Percentiles rank a stretch among this genome's conserved stretches.
Evolutionary conservation across 345 rosid genomes (phyloP).

Genomic region (Linum lewisii): DNA sequence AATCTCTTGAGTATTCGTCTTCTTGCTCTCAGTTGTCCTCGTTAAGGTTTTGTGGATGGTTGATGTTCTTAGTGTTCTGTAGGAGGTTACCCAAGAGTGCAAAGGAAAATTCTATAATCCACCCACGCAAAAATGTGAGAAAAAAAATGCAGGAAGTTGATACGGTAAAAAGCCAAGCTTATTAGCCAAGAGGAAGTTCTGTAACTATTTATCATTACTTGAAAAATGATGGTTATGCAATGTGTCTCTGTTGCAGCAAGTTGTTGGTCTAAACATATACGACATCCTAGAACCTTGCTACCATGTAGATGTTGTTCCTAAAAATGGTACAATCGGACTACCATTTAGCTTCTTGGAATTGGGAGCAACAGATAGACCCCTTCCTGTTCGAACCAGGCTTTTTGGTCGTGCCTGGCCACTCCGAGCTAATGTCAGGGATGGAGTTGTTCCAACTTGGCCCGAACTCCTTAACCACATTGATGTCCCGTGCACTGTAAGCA

Average conservation of each 20-base stretch:
- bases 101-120: conserved; percentile 40
- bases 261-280: conserved; percentile 52
- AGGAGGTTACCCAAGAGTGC: conserved; percentile 57
- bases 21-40: neutral
- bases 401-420: conserved; percentile 95
- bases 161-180: conserved; percentile 21
- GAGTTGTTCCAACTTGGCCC: conserved; percentile 81
- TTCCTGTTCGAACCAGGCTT: conserved; percentile 68
- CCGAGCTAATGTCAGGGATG: conserved; percentile 70
- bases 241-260: conserved; percentile 32
- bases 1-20: neutral
- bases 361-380: conserved; percentile 56
- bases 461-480: conserved; percentile 33
- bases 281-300: conserved; percentile 85
- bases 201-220: conserved; percentile 1
- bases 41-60: no score
- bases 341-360: conserved; percentile 56
- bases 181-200: conserved; percentile 1
- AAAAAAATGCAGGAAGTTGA: conserved; percentile 41
- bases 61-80: conserved; percentile 13
- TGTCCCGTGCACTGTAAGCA: conserved; percentile 64
- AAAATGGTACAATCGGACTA: conserved; percentile 28
- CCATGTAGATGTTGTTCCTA: conserved; percentile 21
- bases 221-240: neutral
- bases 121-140: conserved; percentile 14